phyloP scores from a whole-genome alignment of 2,329 filamentous ascomycete genomes.

The Fusarium floridanum region DNA sequence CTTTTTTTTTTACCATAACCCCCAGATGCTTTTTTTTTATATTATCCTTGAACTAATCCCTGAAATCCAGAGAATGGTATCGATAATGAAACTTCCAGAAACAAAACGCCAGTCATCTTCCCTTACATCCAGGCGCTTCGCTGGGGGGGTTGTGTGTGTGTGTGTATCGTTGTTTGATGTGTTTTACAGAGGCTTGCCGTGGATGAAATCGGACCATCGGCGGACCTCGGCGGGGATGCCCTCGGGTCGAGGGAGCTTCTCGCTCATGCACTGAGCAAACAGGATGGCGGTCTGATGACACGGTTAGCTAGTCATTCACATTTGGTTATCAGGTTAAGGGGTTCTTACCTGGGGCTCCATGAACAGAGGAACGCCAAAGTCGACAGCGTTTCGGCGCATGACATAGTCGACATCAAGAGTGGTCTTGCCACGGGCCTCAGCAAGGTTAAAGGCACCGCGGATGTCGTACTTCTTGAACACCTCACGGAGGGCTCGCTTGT shows the following conservation, averaged over 20 bases:
- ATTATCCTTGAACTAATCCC: constrained; percentile 13
- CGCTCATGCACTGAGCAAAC: constrained; percentile 96
- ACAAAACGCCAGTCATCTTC: constrained; percentile 39
- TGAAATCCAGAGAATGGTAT: constrained; percentile 26
- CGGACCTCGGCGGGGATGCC: constrained; percentile 93
- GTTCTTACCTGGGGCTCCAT: constrained; percentile 94
- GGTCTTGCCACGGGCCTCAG: constrained; percentile 84
- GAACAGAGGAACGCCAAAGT: constrained; percentile 97
- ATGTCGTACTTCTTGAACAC: constrained; percentile 98
- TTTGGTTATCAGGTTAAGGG: background rate
- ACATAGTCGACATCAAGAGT: constrained; percentile 95
- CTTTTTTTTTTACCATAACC: background rate
- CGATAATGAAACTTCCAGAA: constrained; percentile 30
- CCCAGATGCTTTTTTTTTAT: constrained; percentile 9
- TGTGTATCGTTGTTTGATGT: constrained; percentile 3
- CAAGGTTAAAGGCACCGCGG: constrained; percentile 94
- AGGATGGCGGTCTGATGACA: constrained; percentile 84
- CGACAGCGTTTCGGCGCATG: constrained; percentile 97
- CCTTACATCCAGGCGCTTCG: constrained; percentile 15
- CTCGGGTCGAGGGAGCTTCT: constrained; percentile 90
- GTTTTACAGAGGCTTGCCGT: constrained; percentile 81
- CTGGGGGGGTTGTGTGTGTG: constrained; percentile 1
- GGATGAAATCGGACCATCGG: constrained; percentile 96
- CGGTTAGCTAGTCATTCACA: constrained; percentile 47
- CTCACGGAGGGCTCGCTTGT: constrained; percentile 94